Conservation (phyloP, 2,329 filamentous ascomycete genomes). For the Sporothrix mexicana region DNA sequence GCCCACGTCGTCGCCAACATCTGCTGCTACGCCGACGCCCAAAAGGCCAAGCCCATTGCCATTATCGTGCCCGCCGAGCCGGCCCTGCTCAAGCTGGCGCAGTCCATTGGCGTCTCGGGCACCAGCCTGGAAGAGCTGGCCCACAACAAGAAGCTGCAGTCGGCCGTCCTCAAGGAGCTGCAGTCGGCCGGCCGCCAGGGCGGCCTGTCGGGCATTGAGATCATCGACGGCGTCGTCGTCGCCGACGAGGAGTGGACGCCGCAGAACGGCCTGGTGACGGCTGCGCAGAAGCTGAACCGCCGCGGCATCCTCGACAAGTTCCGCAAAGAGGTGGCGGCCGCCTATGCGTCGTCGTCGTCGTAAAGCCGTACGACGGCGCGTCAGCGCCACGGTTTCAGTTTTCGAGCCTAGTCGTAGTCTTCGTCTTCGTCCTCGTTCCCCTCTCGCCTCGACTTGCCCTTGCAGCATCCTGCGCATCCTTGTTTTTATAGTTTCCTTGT, state of each 20-base stretch:
- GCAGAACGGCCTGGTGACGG: conserved; percentile 71
- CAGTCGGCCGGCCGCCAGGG: conserved; percentile 65
- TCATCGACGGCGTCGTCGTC: conserved; percentile 73
- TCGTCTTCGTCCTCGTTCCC: conserved; percentile 40
- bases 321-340: conserved; percentile 65
- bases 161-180: conserved; percentile 67
- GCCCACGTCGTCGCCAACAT: conserved; percentile 60
- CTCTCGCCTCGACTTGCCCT: not conserved
- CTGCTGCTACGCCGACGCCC: conserved; percentile 60
- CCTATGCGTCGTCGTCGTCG: conserved; percentile 53
- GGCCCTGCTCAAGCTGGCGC: conserved; percentile 60
- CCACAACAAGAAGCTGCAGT: conserved; percentile 68
- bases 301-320: conserved; percentile 69
- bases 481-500: not conserved
- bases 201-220: conserved; percentile 69
- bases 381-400: too few relatives aligned
- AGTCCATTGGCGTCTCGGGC: conserved; percentile 53
- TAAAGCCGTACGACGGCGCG: too few relatives aligned
- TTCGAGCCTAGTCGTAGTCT: conserved; percentile 17
- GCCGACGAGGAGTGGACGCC: conserved; percentile 78
- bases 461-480: not conserved
- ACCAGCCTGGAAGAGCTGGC: conserved; percentile 69
- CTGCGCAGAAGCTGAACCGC: conserved; percentile 75
- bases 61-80: conserved; percentile 64
- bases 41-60: conserved; percentile 59